phyloP scores from a whole-genome alignment of 768 basidiomycete species.

The Coprinopsis cinerea region DNA sequence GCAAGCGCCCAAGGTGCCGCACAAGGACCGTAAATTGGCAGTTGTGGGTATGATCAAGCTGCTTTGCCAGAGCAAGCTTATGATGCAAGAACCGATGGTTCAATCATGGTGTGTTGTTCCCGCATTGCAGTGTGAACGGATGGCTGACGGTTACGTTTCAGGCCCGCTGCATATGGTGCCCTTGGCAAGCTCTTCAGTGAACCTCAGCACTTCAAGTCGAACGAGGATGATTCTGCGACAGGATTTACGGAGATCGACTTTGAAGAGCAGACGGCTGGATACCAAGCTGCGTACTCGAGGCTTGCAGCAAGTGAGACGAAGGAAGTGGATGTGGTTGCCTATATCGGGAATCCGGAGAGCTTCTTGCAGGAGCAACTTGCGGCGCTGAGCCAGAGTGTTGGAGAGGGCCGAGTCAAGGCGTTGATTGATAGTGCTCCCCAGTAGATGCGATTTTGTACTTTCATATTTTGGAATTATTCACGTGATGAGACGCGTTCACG shows the following conservation, averaged over 20 bases:
- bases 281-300: constrained; percentile 91
- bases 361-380: constrained; percentile 45
- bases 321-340: constrained; percentile 54
- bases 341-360: constrained; percentile 50
- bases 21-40: constrained; percentile 80
- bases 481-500: constrained; percentile 9
- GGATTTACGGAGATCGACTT: constrained; percentile 77
- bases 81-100: constrained; percentile 60
- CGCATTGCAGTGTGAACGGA: not conserved
- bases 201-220: constrained; percentile 56
- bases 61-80: constrained; percentile 65
- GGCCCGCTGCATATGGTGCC: constrained; percentile 65
- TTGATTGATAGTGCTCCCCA: too few species aligned
- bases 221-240: constrained; percentile 43
- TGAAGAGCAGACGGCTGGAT: constrained; percentile 86
- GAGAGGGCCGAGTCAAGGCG: not conserved
- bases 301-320: constrained; percentile 73
- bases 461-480: too few species aligned
- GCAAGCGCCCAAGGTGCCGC: constrained; percentile 73
- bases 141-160: constrained; percentile 21
- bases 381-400: too few species aligned
- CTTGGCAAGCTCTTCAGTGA: constrained; percentile 75
- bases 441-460: too few species aligned
- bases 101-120: constrained; percentile 52
- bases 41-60: constrained; percentile 76